Evolutionary conservation across 371 early-diverging fungal species (phyloP).

Genomic region (Mortierella sp.): DNA sequence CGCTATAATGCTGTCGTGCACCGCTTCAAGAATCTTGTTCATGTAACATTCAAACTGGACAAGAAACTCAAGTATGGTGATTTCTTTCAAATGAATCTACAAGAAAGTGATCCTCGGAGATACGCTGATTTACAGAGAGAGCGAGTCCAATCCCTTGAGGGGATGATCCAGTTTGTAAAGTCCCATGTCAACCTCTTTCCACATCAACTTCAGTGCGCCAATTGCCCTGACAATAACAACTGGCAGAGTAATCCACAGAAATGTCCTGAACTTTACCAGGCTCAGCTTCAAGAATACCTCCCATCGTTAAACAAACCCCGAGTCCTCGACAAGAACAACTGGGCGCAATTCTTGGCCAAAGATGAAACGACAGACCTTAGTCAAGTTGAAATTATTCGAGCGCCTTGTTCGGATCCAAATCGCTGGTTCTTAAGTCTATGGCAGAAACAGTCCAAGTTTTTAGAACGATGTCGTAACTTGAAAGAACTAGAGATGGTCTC

Average conservation of each 20-base stretch:
- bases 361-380: slow-evolving; percentile 6
- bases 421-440: not conserved
- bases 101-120: not conserved
- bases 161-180: slow-evolving; percentile 25
- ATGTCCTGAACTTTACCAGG: slow-evolving; percentile 5
- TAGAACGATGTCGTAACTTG: slow-evolving; percentile 14
- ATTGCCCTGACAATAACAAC: slow-evolving; percentile 19
- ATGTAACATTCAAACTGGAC: slow-evolving; percentile 24
- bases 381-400: slow-evolving; percentile 2
- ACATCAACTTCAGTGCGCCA: not conserved
- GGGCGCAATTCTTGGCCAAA: slow-evolving; percentile 19
- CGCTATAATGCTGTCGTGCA: slow-evolving; percentile 2
- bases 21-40: slow-evolving; percentile 8
- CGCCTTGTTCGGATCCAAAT: not conserved
- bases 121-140: not conserved
- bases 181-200: slow-evolving; percentile 15
- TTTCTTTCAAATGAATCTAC: not conserved
- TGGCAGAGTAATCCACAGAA: slow-evolving; percentile 3
- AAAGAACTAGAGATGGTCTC: slow-evolving; percentile 5
- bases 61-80: slow-evolving; percentile 4
- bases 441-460: not conserved
- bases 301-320: slow-evolving; percentile 3
- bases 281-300: not conserved
- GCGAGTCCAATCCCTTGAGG: slow-evolving; percentile 3
- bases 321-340: slow-evolving; percentile 9